Evolutionary conservation across 176 grass and related monocot genomes (phyloP), one percentile per base, ranked within the genome.

Genomic region (maize (Zea mays)): DNA sequence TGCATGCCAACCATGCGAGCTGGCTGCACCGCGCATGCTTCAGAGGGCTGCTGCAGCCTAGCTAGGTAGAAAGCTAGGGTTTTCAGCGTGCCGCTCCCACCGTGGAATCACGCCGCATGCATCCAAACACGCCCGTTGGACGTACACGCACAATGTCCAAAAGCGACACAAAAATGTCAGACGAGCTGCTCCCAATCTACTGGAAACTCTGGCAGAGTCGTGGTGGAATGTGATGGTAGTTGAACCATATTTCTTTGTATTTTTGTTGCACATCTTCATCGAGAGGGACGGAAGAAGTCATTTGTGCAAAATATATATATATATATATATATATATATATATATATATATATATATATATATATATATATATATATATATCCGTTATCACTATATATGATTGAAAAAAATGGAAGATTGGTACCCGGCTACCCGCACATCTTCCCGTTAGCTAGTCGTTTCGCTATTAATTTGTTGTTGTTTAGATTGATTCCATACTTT

Each of bases 71-170:
- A 6, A 27, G 14, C 15, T 37, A 11, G 5, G 11, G 6, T 48
- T 6, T 48, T 15, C 21, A 70, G 44, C 12, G 12, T 14, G 67
- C 8, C 5, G 15, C 2, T 5, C 43, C 47, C 14, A 62, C 34
- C 15, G 62, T 78, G 10, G 55, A 81, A 81, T n/a, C 58, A 38
- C 40, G 77, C 38, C 57, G 82, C 72, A 72, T 85, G 66, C 34
- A 72, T 81, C 78, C 87, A 81, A 77, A 56, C 19, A 44, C 4
- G 40, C 67, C 14, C 39, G 12, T 82, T 77, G 76, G 82, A 37
- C 81, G 14, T 0, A 35, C 50, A 3, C 42, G 27, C 56, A 49
- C 3, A 84, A 71, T 64, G 76, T 80, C 77, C 77, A 80, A 58
- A 27, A 27, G 27, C 33, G 27, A 20, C 11, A 82, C 71, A 71